Percentiles rank a stretch among this genome's conserved stretches.
These are phyloP conservation scores for Heimioporus sp. DNA, from an alignment of 768 basidiomycete genomes.

Conservation along the genomic window DNA sequence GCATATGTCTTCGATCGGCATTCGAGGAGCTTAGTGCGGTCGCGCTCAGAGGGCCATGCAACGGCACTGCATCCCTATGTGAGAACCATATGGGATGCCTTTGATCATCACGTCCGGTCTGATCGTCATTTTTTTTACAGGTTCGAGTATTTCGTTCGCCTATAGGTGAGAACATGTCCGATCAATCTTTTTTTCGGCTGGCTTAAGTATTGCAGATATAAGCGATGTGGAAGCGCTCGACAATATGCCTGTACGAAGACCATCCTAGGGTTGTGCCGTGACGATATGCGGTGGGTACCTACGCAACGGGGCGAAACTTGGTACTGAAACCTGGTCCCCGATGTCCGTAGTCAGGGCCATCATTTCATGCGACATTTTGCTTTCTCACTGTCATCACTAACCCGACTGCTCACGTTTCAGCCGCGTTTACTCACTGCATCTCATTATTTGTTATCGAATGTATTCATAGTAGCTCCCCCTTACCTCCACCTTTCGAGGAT, in stretches of 20 bases:
- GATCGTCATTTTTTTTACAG: slow-evolving; percentile 13
- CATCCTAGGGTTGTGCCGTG: not conserved
- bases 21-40: slow-evolving; percentile 27
- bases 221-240: slow-evolving; percentile 27
- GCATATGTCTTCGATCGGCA: slow-evolving; percentile 28
- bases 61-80: slow-evolving; percentile 30
- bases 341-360: too few relatives aligned
- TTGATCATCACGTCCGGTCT: slow-evolving; percentile 1
- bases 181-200: not conserved
- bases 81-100: slow-evolving; percentile 1
- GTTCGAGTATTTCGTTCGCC: slow-evolving; percentile 31
- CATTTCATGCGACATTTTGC: not conserved
- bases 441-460: slow-evolving; percentile 17
- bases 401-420: slow-evolving; percentile 4
- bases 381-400: slow-evolving; percentile 7
- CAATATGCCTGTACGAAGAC: slow-evolving; percentile 20
- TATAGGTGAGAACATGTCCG: slow-evolving; percentile 23
- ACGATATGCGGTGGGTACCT: too few relatives aligned
- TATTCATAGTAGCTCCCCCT: slow-evolving; percentile 15
- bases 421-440: slow-evolving; percentile 14
- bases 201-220: slow-evolving; percentile 22
- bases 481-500: not conserved
- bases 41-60: slow-evolving; percentile 28
- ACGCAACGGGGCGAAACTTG: too few relatives aligned
- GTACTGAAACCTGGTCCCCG: too few relatives aligned